These are phyloP conservation scores for Bryoglossum gracile DNA, from an alignment of 495 filamentous ascomycete species.

Conservation along the genomic window DNA sequence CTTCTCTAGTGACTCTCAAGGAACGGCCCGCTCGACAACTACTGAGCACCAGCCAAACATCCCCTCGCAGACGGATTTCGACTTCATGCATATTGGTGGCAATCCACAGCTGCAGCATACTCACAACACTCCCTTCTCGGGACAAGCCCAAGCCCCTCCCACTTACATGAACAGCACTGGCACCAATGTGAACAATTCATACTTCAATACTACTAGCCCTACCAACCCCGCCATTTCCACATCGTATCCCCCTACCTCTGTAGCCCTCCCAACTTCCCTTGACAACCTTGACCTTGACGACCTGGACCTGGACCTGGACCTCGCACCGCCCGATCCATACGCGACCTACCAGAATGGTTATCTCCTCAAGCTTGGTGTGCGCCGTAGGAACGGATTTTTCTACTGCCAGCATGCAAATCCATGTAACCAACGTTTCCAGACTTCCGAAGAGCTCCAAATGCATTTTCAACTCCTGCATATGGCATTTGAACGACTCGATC, in stretches of 20 bases:
- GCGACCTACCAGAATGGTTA: slow-evolving; percentile 10
- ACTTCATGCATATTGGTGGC: slow-evolving; percentile 14
- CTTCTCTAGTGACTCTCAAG: slow-evolving; percentile 7
- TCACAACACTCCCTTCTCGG: no score
- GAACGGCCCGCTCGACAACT: not conserved
- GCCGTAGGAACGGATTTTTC: not conserved
- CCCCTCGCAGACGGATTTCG: not conserved
- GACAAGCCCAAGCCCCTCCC: no score
- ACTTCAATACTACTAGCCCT: no score
- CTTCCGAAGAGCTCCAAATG: slow-evolving; percentile 12
- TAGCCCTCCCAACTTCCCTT: no score
- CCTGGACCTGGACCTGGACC: no score
- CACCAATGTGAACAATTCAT: no score
- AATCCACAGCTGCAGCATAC: not conserved
- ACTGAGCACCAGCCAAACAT: not conserved
- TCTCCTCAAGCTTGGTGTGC: slow-evolving; percentile 16
- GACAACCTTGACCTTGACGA: no score
- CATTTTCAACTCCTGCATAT: slow-evolving; percentile 23
- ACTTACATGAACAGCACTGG: no score
- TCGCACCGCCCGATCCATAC: slow-evolving; percentile 15
- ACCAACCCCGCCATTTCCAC: no score
- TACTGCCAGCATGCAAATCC: slow-evolving; percentile 13
- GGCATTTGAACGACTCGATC: slow-evolving; percentile 17
- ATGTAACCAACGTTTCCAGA: slow-evolving; percentile 11
- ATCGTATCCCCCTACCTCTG: no score